These are phyloP conservation scores for Pythium phragmitis DNA, from an alignment of 352 stramenopile genomes.

Conservation along the genomic window DNA sequence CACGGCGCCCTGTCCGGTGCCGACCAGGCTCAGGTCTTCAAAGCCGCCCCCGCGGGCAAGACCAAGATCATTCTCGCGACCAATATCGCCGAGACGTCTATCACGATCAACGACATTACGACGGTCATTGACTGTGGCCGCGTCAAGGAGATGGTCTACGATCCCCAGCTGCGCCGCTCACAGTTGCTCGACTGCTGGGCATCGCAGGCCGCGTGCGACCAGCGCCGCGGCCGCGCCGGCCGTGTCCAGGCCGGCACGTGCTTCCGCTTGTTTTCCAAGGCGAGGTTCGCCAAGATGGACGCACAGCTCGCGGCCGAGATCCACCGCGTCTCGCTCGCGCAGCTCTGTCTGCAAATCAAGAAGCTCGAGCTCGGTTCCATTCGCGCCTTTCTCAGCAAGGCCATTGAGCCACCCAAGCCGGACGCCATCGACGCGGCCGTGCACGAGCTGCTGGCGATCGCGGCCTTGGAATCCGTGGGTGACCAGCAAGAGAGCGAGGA, in stretches of 20 bases:
- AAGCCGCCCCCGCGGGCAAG: constrained; percentile 52
- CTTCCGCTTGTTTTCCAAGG: constrained; percentile 74
- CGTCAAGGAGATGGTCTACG: constrained; percentile 90
- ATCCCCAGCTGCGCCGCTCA: constrained; percentile 62
- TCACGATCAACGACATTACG: constrained; percentile 89
- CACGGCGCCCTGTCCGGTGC: constrained; percentile 71
- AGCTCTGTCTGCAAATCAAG: constrained; percentile 87
- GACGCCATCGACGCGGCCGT: constrained; percentile 91
- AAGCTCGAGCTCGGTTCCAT: constrained; percentile 78
- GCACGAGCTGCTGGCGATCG: constrained; percentile 87
- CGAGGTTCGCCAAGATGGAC: constrained; percentile 60
- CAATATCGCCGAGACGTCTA: constrained; percentile 89
- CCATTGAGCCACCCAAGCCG: constrained; percentile 91
- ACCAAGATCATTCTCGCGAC: constrained; percentile 88
- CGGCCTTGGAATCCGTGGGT: constrained; percentile 65
- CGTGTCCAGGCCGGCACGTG: constrained; percentile 77
- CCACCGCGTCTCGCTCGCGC: constrained; percentile 83
- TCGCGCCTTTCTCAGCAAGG: constrained; percentile 66
- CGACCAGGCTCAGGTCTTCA: constrained; percentile 79
- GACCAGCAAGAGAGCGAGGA: constrained; percentile 2
- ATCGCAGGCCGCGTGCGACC: constrained; percentile 74
- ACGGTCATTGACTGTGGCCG: constrained; percentile 85
- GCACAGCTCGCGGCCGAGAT: constrained; percentile 85
- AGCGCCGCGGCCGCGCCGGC: constrained; percentile 81
- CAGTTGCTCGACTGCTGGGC: constrained; percentile 84